Conservation (phyloP, 768 basidiomycete species). For the Leucosporidium creatinivorum region DNA sequence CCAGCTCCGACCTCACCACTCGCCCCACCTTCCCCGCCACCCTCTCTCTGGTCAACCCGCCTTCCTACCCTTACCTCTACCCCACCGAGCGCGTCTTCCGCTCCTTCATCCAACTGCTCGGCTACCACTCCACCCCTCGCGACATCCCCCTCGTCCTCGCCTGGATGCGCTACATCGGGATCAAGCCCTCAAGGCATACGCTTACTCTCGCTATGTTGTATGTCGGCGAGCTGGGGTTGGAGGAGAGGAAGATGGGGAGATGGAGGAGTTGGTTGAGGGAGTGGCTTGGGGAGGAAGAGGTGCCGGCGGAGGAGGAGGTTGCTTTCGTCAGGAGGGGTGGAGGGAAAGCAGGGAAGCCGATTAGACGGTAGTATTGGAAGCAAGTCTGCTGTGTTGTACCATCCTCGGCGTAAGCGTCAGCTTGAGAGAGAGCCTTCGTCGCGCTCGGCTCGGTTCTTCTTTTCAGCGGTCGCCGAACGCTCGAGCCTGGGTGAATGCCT, state of each 20-base stretch:
- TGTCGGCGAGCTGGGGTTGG: conserved; percentile 17
- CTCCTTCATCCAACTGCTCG: conserved; percentile 29
- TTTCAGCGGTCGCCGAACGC: too few relatives aligned
- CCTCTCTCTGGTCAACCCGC: conserved; percentile 3
- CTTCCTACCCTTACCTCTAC: conserved; percentile 14
- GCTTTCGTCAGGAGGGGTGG: conserved; percentile 25
- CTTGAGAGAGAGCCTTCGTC: too few relatives aligned
- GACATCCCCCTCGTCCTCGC: conserved; percentile 21
- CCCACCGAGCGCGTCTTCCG: conserved; percentile 21
- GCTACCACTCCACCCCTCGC: conserved; percentile 10
- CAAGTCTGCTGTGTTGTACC: too few relatives aligned
- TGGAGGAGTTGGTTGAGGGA: conserved; percentile 5
- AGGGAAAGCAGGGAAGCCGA: neutral
- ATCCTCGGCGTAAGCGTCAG: too few relatives aligned
- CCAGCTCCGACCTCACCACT: neutral
- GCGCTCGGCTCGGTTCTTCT: too few relatives aligned
- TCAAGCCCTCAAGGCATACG: conserved; percentile 9
- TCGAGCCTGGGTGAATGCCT: too few relatives aligned
- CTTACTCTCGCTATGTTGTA: conserved; percentile 18
- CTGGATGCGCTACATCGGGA: conserved; percentile 15
- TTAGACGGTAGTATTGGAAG: too few relatives aligned
- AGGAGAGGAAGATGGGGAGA: neutral
- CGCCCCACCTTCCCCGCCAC: conserved; percentile 18
- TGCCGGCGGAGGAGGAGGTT: conserved; percentile 23
- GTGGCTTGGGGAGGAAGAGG: conserved; percentile 16